These are phyloP conservation scores for Lodderomyces jiufengensis DNA, from an alignment of 1,139 yeast genomes.

Conservation along the genomic window DNA sequence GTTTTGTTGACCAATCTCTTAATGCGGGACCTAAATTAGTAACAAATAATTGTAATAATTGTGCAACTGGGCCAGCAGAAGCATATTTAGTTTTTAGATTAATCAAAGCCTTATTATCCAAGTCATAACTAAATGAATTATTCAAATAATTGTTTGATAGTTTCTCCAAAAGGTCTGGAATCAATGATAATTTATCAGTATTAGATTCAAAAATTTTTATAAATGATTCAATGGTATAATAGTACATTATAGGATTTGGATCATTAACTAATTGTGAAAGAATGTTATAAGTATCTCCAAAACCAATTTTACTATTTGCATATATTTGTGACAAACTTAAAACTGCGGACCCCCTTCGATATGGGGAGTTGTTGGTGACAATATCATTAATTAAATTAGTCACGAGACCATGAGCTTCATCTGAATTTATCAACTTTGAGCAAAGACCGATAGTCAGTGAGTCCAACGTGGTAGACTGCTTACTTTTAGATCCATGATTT, in stretches of 20 bases:
- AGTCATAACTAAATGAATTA: slow-evolving; percentile 46
- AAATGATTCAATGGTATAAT: slow-evolving; percentile 64
- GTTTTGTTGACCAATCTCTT: slow-evolving; percentile 20
- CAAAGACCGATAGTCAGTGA: slow-evolving; percentile 68
- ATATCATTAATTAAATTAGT: slow-evolving; percentile 57
- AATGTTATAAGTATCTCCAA: slow-evolving; percentile 50
- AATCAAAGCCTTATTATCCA: slow-evolving; percentile 21
- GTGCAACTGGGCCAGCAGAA: slow-evolving; percentile 22
- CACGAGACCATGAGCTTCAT: slow-evolving; percentile 43
- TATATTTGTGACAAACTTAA: slow-evolving; percentile 60
- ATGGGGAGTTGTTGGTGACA: slow-evolving; percentile 50
- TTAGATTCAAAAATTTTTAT: slow-evolving; percentile 54
- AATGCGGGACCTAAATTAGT: slow-evolving; percentile 41
- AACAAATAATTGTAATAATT: slow-evolving; percentile 28
- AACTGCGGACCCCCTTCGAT: slow-evolving; percentile 61
- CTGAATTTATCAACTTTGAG: slow-evolving; percentile 38
- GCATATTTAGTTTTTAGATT: slow-evolving; percentile 30
- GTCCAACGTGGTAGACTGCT: slow-evolving; percentile 46
- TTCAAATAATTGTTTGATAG: slow-evolving; percentile 47
- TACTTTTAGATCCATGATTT: slow-evolving; percentile 38
- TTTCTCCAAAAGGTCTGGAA: slow-evolving; percentile 44
- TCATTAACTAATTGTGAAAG: slow-evolving; percentile 62
- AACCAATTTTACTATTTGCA: slow-evolving; percentile 33
- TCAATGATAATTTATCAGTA: slow-evolving; percentile 44
- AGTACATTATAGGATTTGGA: slow-evolving; percentile 82